Percentiles rank a stretch among this genome's conserved stretches.
Evolutionary conservation across 129 eudicot genomes (phyloP).

Genomic region (Lactuca saligna): DNA sequence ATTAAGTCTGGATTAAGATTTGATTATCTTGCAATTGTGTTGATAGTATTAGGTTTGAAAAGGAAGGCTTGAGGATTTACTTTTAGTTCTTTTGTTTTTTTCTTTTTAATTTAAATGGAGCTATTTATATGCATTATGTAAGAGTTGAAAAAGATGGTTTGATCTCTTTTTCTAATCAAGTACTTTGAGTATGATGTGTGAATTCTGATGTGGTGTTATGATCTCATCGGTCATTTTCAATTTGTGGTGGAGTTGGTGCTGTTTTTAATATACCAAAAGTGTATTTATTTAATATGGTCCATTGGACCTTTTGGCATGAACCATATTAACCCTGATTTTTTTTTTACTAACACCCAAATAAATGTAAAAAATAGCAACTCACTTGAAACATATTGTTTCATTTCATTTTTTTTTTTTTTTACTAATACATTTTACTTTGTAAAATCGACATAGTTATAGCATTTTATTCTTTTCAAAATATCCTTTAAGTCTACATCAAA

Average conservation of each 20-base stretch:
- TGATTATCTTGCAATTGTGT: slow-evolving; percentile 60
- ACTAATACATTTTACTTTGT: too few species aligned
- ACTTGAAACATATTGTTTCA: not conserved
- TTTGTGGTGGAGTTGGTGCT: too few species aligned
- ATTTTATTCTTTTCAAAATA: too few species aligned
- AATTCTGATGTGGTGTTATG: not conserved
- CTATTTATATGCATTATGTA: not conserved
- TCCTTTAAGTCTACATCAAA: too few species aligned
- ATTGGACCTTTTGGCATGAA: too few species aligned
- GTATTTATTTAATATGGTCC: too few species aligned
- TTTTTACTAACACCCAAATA: too few species aligned
- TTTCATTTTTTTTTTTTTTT: too few species aligned
- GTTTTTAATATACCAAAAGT: too few species aligned
- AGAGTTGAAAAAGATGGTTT: too few species aligned
- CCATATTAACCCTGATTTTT: too few species aligned
- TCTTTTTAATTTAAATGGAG: not conserved
- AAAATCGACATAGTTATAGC: too few species aligned
- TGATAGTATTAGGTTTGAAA: slow-evolving; percentile 61
- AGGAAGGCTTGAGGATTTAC: slow-evolving; percentile 28
- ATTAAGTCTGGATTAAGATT: slow-evolving; percentile 48
- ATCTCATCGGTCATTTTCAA: not conserved
- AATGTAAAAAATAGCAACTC: not conserved
- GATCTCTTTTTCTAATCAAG: slow-evolving; percentile 3
- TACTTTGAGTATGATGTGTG: not conserved
- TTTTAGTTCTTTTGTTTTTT: not conserved